Percentiles rank a stretch among this genome's conserved stretches.
Conservation (phyloP, 2,329 filamentous ascomycete genomes). For the Neofusicoccum parvum region DNA sequence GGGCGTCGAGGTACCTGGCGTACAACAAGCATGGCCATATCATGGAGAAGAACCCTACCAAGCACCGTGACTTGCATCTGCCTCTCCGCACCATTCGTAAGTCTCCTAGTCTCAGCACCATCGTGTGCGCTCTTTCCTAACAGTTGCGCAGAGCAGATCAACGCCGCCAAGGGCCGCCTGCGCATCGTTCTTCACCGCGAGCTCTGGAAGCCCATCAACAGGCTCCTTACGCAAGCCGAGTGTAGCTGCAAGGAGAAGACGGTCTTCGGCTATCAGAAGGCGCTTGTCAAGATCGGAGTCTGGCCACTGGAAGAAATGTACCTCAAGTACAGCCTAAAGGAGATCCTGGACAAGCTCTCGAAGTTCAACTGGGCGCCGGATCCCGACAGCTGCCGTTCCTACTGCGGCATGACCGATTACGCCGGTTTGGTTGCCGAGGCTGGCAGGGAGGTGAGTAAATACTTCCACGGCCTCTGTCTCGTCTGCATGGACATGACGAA, state of each 20-base stretch:
- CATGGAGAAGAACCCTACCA: conserved; percentile 29
- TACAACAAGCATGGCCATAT: conserved; percentile 34
- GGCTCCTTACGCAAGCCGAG: background rate
- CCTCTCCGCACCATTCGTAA: background rate
- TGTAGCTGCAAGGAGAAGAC: background rate
- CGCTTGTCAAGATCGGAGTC: background rate
- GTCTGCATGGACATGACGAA: background rate
- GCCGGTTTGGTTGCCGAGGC: background rate
- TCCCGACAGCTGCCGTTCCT: background rate
- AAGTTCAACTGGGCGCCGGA: background rate
- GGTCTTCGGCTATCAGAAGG: background rate
- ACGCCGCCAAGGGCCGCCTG: background rate
- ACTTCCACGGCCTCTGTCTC: conserved; percentile 10
- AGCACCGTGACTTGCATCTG: background rate
- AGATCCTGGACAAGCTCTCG: background rate
- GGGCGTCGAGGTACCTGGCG: conserved; percentile 33
- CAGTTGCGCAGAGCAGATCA: background rate
- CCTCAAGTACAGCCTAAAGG: background rate
- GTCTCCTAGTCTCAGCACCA: background rate
- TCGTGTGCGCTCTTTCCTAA: background rate
- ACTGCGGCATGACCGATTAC: background rate
- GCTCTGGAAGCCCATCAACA: background rate
- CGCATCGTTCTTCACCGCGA: background rate
- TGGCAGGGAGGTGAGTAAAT: background rate
- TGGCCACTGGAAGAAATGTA: background rate